A percentile compares a stretch with the other conserved stretches of the same genome.
These are phyloP conservation scores for Rhinocladiella mackenziei DNA, from an alignment of 2,329 filamentous ascomycete genomes.

Conservation along the genomic window DNA sequence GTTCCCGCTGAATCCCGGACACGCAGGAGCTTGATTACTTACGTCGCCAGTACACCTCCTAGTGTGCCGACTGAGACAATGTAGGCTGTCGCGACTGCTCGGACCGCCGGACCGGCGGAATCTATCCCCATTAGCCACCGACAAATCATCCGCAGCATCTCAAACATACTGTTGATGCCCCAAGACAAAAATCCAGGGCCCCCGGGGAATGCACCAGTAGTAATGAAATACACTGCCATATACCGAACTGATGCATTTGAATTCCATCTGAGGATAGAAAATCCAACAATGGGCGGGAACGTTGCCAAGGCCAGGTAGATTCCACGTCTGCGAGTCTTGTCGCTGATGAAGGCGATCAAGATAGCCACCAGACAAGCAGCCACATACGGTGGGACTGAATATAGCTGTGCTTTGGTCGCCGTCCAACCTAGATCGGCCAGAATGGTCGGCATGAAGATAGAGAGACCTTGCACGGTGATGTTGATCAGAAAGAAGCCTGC, in stretches of 20 bases:
- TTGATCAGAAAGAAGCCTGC: conserved; percentile 18
- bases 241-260: conserved; percentile 66
- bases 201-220: conserved; percentile 75
- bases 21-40: too few relatives aligned
- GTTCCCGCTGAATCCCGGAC: too few relatives aligned
- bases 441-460: conserved; percentile 37
- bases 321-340: conserved; percentile 72
- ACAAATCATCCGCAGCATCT: background rate
- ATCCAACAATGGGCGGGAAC: conserved; percentile 65
- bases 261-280: conserved; percentile 68
- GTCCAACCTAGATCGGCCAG: conserved; percentile 41
- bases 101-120: conserved; percentile 59
- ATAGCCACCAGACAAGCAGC: conserved; percentile 66
- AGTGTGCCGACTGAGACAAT: too few relatives aligned
- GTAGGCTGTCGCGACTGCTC: too few relatives aligned
- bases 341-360: conserved; percentile 67
- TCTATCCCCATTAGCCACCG: background rate
- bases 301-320: conserved; percentile 67
- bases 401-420: conserved; percentile 60
- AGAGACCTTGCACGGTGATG: conserved; percentile 39
- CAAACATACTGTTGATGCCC: conserved; percentile 70
- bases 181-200: conserved; percentile 84
- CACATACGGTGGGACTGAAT: conserved; percentile 72
- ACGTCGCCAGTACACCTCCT: too few relatives aligned
- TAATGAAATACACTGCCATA: conserved; percentile 73